Percentiles rank a stretch among this genome's conserved stretches.
phyloP scores from a whole-genome alignment of 2,329 filamentous ascomycete species.

The Aspergillus ochraceoroseus region DNA sequence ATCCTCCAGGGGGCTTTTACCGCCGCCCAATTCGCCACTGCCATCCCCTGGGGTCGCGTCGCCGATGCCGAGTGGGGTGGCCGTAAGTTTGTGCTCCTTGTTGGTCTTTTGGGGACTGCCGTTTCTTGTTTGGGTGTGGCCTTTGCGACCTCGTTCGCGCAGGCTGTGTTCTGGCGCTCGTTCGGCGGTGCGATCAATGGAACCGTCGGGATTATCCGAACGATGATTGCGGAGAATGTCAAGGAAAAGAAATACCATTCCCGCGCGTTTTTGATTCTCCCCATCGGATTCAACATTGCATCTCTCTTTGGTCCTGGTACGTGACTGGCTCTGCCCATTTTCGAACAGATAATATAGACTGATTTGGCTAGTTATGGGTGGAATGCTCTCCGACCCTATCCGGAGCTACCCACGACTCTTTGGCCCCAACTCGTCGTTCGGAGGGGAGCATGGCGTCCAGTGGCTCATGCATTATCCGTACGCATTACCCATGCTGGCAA shows the following conservation, averaged over 20 bases:
- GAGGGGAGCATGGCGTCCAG: slow-evolving; percentile 52
- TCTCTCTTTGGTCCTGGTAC: slow-evolving; percentile 49
- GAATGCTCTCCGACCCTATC: slow-evolving; percentile 62
- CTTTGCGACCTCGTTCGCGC: slow-evolving; percentile 59
- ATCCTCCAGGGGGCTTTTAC: slow-evolving; percentile 73
- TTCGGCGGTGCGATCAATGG: slow-evolving; percentile 66
- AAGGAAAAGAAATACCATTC: slow-evolving; percentile 60
- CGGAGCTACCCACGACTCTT: slow-evolving; percentile 60
- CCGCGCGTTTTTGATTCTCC: slow-evolving; percentile 55
- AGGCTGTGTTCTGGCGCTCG: slow-evolving; percentile 61
- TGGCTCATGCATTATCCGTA: slow-evolving; percentile 64
- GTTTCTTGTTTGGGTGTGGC: slow-evolving; percentile 64
- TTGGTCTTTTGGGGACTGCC: slow-evolving; percentile 66
- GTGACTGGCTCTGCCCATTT: slow-evolving; percentile 33
- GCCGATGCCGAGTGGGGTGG: slow-evolving; percentile 61
- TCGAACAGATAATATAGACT: slow-evolving; percentile 24
- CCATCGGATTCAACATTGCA: slow-evolving; percentile 64
- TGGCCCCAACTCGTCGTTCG: slow-evolving; percentile 54
- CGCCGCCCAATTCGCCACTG: slow-evolving; percentile 72
- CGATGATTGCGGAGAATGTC: slow-evolving; percentile 67
- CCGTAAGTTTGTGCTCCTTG: slow-evolving; percentile 69
- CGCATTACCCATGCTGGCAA: slow-evolving; percentile 63
- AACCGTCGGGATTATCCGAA: slow-evolving; percentile 67
- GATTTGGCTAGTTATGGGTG: slow-evolving; percentile 52
- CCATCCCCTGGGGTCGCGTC: slow-evolving; percentile 72